Base-by-base conservation (phyloP, 345 rosid genomes). In the Toxicodendron radicans region DNA sequence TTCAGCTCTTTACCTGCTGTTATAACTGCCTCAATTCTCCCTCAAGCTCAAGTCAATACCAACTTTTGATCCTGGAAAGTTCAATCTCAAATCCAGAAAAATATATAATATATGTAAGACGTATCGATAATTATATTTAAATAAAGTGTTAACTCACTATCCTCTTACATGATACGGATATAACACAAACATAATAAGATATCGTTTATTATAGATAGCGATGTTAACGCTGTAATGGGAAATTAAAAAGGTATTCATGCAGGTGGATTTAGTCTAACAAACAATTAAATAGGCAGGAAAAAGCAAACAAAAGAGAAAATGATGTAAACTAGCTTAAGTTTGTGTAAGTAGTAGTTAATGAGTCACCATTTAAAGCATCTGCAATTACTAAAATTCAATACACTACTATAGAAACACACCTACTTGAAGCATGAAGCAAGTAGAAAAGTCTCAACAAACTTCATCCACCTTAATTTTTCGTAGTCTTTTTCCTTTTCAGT, bases 381-480 rank as follows among this genome's bases (percentile, higher is more conserved):
- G 33, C 14, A 48, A 17, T n/a, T n/a, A n/a, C n/a, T 1, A 59
- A 17, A 46, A 27, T 11, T 45, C 46, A 60, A 49, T 10, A 12
- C 12, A 48, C n/a, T 16, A 18, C 16, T 41, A 24, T 17, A 24
- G 38, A 32, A 16, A 7, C 8, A 45, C 30, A 48, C 72, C 77
- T 54, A 73, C 70, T 58, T 35, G 9, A 18, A 18, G 41, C 56
- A 27, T 13, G 66, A 67, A 48, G 72, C 52, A 68, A 75, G 38
- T 77, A 77, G 7, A 7, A 66, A 62, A 77, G 49, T 75, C 77
- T 66, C 84, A 74, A 80, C 85, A 64, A 79, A 67, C 78, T 66
- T 20, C 78, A 70, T 58, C 74, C 20, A 72, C 70, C 58, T 27
- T 45, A 27, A n/a, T 56, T 45, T 71, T 23, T 43, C 17, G 54